These are phyloP conservation scores for Kwoniella pini DNA, from an alignment of 768 basidiomycete species.

Conservation along the genomic window DNA sequence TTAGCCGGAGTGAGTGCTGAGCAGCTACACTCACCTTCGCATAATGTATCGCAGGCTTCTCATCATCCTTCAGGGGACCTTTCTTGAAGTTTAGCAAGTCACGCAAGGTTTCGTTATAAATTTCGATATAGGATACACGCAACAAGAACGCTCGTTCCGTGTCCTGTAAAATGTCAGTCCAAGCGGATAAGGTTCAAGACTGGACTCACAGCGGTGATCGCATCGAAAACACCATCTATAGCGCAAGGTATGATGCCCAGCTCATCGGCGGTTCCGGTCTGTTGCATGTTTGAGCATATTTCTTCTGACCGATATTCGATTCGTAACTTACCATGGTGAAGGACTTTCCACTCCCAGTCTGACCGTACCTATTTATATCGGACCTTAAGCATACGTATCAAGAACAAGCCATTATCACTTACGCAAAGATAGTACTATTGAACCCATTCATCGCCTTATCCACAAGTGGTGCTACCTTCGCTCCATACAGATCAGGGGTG, in stretches of 20 bases:
- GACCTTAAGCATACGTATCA: slow-evolving; percentile 3
- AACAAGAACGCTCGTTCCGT: slow-evolving; percentile 48
- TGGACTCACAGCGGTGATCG: slow-evolving; percentile 47
- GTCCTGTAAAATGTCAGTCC: slow-evolving; percentile 31
- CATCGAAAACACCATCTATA: slow-evolving; percentile 52
- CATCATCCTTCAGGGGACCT: slow-evolving; percentile 42
- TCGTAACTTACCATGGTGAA: slow-evolving; percentile 43
- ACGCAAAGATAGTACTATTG: slow-evolving; percentile 54
- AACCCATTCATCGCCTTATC: slow-evolving; percentile 54
- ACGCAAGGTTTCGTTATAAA: slow-evolving; percentile 52
- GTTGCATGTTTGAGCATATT: slow-evolving; percentile 1
- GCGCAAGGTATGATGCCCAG: slow-evolving; percentile 53
- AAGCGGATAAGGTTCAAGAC: background rate
- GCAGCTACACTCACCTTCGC: slow-evolving; percentile 36
- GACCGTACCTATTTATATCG: slow-evolving; percentile 43
- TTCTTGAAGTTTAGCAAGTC: slow-evolving; percentile 50
- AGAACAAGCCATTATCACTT: slow-evolving; percentile 3
- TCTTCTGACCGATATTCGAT: background rate
- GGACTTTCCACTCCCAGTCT: slow-evolving; percentile 52
- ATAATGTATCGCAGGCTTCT: slow-evolving; percentile 48
- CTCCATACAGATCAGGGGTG: slow-evolving; percentile 45
- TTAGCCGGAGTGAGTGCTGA: background rate
- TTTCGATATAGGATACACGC: slow-evolving; percentile 53
- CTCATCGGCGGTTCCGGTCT: slow-evolving; percentile 46
- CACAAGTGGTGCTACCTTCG: slow-evolving; percentile 47